Conservation (phyloP, 2,329 filamentous ascomycete species). For the Trichoderma sp. region DNA sequence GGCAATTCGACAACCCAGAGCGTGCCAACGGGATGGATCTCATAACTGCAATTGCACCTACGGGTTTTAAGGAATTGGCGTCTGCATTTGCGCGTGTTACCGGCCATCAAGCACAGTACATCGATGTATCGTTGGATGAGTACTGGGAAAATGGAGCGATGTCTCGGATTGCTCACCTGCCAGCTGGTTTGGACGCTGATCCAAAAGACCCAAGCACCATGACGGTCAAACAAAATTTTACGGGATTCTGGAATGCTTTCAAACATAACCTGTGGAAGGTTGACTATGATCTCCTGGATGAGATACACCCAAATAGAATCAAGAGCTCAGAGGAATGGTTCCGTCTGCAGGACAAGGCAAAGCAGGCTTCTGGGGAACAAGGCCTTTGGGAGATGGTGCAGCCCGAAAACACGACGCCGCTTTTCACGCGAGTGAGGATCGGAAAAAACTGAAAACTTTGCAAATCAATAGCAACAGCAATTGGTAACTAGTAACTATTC, state of each 20-base stretch:
- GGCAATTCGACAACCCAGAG: conserved; percentile 6
- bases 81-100: conserved; percentile 1
- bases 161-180: not conserved
- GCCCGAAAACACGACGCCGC: not conserved
- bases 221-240: not conserved
- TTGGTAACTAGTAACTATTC: not conserved
- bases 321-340: conserved; percentile 3
- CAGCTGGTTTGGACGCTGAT: not conserved
- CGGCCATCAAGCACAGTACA: not conserved
- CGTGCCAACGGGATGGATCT: not conserved
- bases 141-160: not conserved
- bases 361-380: not conserved
- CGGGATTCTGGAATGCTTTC: not conserved
- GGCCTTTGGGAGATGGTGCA: not conserved
- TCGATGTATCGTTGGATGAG: not conserved
- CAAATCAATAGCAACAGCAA: not conserved
- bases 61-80: not conserved
- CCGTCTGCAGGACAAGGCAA: not conserved
- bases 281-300: not conserved
- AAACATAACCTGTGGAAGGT: not conserved
- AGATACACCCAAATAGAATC: not conserved
- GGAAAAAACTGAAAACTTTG: not conserved
- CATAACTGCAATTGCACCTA: not conserved
- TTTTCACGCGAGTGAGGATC: not conserved
- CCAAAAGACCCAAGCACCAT: not conserved